A percentile compares a stretch with the other conserved stretches of the same genome.
Conservation (phyloP, 352 stramenopile genomes). For the Phytopythium vexans region DNA sequence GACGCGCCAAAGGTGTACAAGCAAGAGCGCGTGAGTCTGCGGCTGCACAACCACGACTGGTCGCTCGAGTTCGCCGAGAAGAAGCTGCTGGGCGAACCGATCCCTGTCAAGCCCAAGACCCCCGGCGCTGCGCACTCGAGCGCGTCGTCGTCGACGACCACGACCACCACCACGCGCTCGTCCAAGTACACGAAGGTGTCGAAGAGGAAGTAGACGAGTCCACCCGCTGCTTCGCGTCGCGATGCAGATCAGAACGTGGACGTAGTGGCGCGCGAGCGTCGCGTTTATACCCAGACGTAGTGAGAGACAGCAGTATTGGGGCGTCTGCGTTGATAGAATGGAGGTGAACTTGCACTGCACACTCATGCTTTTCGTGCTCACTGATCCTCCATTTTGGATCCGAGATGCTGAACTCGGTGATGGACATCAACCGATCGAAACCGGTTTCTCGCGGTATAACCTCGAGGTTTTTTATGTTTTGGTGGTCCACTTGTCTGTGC, state of each 20-base stretch:
- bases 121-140: slow-evolving; percentile 7
- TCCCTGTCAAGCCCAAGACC: slow-evolving; percentile 44
- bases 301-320: no score
- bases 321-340: no score
- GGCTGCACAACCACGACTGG: slow-evolving; percentile 82
- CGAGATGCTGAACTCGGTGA: no score
- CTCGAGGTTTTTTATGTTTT: slow-evolving; percentile 6
- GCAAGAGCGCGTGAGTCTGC: slow-evolving; percentile 81
- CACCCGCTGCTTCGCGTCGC: not conserved
- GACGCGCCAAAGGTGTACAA: slow-evolving; percentile 90
- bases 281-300: not conserved
- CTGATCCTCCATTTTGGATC: no score
- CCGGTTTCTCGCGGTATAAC: slow-evolving; percentile 1
- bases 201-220: slow-evolving; percentile 49
- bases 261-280: not conserved
- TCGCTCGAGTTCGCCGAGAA: slow-evolving; percentile 80
- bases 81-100: slow-evolving; percentile 72
- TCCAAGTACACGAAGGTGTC: slow-evolving; percentile 78
- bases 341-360: no score
- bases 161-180: slow-evolving; percentile 27
- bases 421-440: not conserved
- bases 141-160: slow-evolving; percentile 21
- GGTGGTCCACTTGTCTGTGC: slow-evolving; percentile 1
- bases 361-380: no score
- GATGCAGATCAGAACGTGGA: no score